Percentiles rank a stretch among this genome's conserved stretches.
Conservation (phyloP, 768 basidiomycete species). For the Mycena amicta region DNA sequence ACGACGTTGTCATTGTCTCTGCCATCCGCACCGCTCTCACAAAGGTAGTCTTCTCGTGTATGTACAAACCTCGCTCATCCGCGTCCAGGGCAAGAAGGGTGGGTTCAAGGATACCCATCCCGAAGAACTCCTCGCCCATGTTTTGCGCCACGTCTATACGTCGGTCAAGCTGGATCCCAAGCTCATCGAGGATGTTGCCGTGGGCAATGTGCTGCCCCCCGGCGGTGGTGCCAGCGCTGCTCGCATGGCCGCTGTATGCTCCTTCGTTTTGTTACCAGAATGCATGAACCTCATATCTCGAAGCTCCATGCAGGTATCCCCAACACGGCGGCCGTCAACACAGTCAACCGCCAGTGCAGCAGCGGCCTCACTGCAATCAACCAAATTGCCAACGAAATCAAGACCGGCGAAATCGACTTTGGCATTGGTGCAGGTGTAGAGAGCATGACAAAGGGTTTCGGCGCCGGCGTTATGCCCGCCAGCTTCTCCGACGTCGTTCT, state of each 20-base stretch:
- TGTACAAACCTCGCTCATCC: slow-evolving; percentile 1
- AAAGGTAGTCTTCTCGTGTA: slow-evolving; percentile 69
- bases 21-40: slow-evolving; percentile 92
- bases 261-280: not conserved
- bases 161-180: slow-evolving; percentile 73
- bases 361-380: slow-evolving; percentile 82
- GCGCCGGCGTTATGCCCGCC: slow-evolving; percentile 55
- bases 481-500: slow-evolving; percentile 68
- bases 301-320: slow-evolving; percentile 81
- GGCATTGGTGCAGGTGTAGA: slow-evolving; percentile 92
- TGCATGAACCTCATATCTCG: not conserved
- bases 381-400: slow-evolving; percentile 81
- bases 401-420: slow-evolving; percentile 80
- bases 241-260: slow-evolving; percentile 69
- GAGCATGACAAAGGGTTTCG: slow-evolving; percentile 84
- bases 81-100: slow-evolving; percentile 71
- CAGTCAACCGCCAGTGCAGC: slow-evolving; percentile 90
- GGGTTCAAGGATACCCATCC: slow-evolving; percentile 90
- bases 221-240: slow-evolving; percentile 81
- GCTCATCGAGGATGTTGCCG: slow-evolving; percentile 81
- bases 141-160: slow-evolving; percentile 73
- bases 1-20: slow-evolving; percentile 89
- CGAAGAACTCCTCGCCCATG: slow-evolving; percentile 77
- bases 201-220: slow-evolving; percentile 88
- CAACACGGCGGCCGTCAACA: slow-evolving; percentile 70